Conservation (phyloP, 805 yeast species). For the Candida succiphila region DNA sequence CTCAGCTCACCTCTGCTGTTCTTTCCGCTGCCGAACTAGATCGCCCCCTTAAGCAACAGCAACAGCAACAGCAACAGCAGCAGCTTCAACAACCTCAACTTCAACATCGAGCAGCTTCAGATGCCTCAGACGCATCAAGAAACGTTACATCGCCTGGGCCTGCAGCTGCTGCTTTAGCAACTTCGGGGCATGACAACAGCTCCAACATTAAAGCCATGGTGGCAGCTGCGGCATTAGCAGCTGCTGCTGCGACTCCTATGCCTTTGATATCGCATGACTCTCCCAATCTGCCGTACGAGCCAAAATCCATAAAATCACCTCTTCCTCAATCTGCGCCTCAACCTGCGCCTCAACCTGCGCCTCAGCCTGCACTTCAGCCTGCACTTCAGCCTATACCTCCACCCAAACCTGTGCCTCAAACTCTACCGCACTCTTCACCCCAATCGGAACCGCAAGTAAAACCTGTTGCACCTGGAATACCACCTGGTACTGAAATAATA, state of each 20-base stretch:
- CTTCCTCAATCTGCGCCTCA: background rate
- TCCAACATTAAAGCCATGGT: constrained; percentile 43
- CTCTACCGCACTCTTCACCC: too few species aligned
- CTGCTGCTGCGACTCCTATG: constrained; percentile 69
- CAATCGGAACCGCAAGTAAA: constrained; percentile 15
- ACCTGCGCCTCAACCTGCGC: background rate
- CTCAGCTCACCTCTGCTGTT: background rate
- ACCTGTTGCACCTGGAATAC: background rate
- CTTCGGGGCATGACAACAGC: constrained; percentile 16
- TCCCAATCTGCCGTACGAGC: background rate
- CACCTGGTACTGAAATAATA: background rate
- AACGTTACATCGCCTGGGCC: constrained; percentile 23
- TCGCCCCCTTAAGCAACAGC: too few species aligned
- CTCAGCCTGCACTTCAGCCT: background rate
- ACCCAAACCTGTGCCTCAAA: background rate
- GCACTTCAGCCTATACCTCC: background rate
- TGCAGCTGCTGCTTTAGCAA: constrained; percentile 26
- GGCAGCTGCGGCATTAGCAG: constrained; percentile 79
- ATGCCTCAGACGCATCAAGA: background rate
- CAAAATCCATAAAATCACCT: background rate
- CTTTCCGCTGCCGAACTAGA: constrained; percentile 1
- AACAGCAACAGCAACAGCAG: background rate
- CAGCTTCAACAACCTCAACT: background rate
- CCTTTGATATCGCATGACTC: constrained; percentile 27
- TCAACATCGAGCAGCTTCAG: background rate